These are phyloP conservation scores for Psidium guajava DNA, from an alignment of 345 rosid genomes.

Conservation along the genomic window DNA sequence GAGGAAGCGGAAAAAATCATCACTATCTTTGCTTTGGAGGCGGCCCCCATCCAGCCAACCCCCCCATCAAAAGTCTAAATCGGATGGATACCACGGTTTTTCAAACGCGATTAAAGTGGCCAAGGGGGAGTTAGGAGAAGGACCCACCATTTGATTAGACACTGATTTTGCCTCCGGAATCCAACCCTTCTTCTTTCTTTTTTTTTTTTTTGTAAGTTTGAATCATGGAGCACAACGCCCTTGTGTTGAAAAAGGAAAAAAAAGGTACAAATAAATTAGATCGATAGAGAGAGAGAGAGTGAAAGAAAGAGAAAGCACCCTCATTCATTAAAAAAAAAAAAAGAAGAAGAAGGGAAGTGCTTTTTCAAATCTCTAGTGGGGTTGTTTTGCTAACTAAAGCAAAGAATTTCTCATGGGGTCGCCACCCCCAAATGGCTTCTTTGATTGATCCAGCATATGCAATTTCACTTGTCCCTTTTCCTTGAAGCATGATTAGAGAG, in stretches of 20 bases:
- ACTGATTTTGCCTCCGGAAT: slow-evolving; percentile 1
- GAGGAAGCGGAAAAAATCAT: neutral
- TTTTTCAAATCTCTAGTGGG: neutral
- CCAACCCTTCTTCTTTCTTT: neutral
- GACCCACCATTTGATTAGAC: slow-evolving; percentile 8
- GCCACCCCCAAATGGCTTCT: neutral
- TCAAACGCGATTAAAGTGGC: neutral
- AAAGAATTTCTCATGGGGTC: neutral
- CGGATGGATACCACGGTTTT: slow-evolving; percentile 9
- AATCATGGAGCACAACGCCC: neutral
- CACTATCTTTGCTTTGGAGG: neutral
- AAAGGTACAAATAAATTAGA: neutral
- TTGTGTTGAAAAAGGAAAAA: neutral
- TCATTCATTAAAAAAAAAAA: too few species aligned
- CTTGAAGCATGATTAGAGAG: neutral
- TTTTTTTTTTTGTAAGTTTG: too few species aligned
- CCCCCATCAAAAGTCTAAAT: slow-evolving; percentile 17
- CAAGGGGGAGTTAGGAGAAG: neutral
- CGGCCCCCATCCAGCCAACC: neutral
- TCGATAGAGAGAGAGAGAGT: too few species aligned
- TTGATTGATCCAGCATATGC: neutral
- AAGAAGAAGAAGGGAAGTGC: neutral
- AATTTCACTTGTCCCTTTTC: neutral
- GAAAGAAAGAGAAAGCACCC: neutral
- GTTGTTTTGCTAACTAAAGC: neutral